A percentile compares a stretch with the other conserved stretches of the same genome.
phyloP scores from a whole-genome alignment of 805 yeast species.

The Candida dendrica region DNA sequence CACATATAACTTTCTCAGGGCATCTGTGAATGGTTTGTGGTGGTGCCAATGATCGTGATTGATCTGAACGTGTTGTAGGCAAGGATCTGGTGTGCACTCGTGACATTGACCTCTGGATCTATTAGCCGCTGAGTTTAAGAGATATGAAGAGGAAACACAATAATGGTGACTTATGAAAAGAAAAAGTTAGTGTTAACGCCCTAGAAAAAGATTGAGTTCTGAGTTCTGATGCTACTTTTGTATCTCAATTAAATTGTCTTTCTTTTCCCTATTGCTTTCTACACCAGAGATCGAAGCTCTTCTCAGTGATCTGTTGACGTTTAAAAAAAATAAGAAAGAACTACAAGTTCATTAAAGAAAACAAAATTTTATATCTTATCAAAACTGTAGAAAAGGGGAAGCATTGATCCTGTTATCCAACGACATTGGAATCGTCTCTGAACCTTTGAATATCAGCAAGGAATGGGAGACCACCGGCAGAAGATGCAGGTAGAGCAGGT shows the following conservation, averaged over 20 bases:
- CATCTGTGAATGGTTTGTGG: neutral
- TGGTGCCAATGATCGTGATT: neutral
- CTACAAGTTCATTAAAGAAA: no score
- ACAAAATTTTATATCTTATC: no score
- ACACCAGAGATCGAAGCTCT: no score
- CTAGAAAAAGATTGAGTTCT: no score
- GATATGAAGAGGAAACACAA: neutral
- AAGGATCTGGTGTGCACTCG: neutral
- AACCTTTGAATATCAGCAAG: constrained; percentile 42
- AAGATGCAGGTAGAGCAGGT: constrained; percentile 12
- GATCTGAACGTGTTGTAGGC: neutral
- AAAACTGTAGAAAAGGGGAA: neutral
- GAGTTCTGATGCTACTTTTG: no score
- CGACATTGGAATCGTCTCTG: constrained; percentile 39
- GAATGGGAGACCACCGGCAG: constrained; percentile 39
- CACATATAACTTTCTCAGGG: constrained; percentile 14
- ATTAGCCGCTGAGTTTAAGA: neutral
- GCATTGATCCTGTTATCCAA: constrained; percentile 22
- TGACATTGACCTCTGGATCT: neutral
- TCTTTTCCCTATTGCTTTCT: no score
- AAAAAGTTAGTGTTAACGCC: no score
- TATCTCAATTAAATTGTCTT: no score
- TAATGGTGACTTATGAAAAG: no score
- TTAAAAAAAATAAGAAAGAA: no score
- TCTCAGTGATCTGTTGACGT: no score